These are phyloP conservation scores for Amanita jacksonii DNA, from an alignment of 768 basidiomycete genomes.

Conservation along the genomic window DNA sequence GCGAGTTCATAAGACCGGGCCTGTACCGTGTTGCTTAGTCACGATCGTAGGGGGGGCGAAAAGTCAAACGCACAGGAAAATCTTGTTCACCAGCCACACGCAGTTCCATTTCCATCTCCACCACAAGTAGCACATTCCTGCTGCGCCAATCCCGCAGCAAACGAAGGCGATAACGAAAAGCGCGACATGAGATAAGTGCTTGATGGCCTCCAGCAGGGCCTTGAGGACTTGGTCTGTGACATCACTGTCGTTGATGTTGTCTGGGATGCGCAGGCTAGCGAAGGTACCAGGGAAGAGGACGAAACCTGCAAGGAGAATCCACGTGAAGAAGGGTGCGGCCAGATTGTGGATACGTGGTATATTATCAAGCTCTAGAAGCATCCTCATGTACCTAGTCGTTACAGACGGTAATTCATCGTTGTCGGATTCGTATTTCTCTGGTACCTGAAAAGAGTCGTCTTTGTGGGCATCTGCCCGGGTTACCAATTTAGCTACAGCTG, in stretches of 20 bases:
- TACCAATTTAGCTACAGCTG: neutral
- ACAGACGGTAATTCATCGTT: slow-evolving; percentile 16
- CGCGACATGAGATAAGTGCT: neutral
- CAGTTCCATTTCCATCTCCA: slow-evolving; percentile 53
- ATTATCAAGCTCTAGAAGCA: slow-evolving; percentile 51
- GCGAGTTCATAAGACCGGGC: slow-evolving; percentile 47
- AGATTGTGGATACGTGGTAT: slow-evolving; percentile 42
- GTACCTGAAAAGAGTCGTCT: neutral
- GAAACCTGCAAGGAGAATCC: slow-evolving; percentile 55
- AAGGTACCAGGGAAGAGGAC: slow-evolving; percentile 57
- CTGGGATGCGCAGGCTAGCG: slow-evolving; percentile 31
- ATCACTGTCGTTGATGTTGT: slow-evolving; percentile 24
- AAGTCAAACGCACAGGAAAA: slow-evolving; percentile 38
- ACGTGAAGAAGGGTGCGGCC: slow-evolving; percentile 49
- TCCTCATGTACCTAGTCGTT: slow-evolving; percentile 47
- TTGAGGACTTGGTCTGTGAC: slow-evolving; percentile 28
- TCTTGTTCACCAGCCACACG: slow-evolving; percentile 46
- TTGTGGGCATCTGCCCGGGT: too few species aligned
- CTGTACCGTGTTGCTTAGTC: slow-evolving; percentile 17
- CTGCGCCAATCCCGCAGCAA: slow-evolving; percentile 43
- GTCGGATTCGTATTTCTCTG: neutral
- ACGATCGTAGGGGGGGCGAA: too few species aligned
- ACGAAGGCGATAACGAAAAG: slow-evolving; percentile 41
- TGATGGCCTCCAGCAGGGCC: slow-evolving; percentile 21
- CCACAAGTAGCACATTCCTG: slow-evolving; percentile 51